Conservation (phyloP, 441 rosid genomes). For the Cnidoscolus chayamansa region DNA sequence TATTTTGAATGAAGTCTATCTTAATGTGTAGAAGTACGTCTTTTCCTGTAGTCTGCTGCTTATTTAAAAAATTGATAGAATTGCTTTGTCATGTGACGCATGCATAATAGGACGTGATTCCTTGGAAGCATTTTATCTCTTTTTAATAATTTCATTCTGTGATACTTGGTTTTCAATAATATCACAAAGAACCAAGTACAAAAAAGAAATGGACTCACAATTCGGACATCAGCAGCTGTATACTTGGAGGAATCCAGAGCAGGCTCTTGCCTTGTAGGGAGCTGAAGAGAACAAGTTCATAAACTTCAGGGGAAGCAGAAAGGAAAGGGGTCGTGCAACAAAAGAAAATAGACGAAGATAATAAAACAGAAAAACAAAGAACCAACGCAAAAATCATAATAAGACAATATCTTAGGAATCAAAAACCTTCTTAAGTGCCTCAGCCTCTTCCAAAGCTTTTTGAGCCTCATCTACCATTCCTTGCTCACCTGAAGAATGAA, state of each 20-base stretch:
- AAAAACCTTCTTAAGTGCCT: constrained; percentile 93
- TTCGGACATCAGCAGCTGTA: constrained; percentile 98
- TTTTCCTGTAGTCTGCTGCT: neutral
- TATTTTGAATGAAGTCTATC: neutral
- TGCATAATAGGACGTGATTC: neutral
- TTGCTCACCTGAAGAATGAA: constrained; percentile 65
- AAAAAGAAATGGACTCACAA: constrained; percentile 54
- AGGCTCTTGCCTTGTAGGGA: constrained; percentile 82
- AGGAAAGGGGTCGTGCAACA: neutral
- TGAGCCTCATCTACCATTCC: constrained; percentile 99
- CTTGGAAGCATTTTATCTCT: neutral
- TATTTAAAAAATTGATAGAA: neutral
- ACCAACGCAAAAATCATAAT: neutral
- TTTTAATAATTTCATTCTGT: neutral
- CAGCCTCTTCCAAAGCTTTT: constrained; percentile 97
- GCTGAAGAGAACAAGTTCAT: constrained; percentile 43
- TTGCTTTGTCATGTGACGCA: neutral
- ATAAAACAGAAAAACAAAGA: neutral
- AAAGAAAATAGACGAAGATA: constrained; percentile 2
- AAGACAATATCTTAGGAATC: constrained; percentile 3
- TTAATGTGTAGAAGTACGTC: neutral
- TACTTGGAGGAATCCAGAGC: constrained; percentile 78
- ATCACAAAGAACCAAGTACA: neutral
- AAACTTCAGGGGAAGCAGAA: neutral
- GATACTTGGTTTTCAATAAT: neutral